Evolutionary conservation across 2,329 filamentous ascomycete genomes (phyloP).

Genomic region (Aschersonia sp.): DNA sequence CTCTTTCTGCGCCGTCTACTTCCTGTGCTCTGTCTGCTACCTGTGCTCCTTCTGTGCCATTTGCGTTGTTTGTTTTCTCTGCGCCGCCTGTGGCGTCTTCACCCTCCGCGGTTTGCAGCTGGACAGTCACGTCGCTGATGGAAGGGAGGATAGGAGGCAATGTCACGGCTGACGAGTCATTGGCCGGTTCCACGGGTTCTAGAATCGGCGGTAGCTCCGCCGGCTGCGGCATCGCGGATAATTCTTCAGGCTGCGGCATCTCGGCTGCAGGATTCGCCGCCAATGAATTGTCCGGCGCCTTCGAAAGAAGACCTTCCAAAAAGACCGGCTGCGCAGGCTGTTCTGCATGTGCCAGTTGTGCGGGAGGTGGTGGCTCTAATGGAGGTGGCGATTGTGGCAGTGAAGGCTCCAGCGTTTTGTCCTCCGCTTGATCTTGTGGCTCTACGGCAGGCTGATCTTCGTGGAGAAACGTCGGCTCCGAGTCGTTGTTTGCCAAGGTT

Average conservation of each 20-base stretch:
- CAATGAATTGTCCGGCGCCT: background rate
- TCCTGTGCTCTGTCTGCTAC: too few species aligned
- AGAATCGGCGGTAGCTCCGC: background rate
- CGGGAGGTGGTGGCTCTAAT: too few species aligned
- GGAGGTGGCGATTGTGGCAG: too few species aligned
- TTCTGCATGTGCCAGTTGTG: background rate
- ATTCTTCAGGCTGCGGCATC: background rate
- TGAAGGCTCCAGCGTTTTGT: too few species aligned
- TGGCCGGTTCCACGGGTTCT: background rate
- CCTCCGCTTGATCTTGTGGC: too few species aligned
- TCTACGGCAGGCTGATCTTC: too few species aligned
- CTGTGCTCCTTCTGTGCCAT: too few species aligned
- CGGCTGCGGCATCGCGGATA: background rate
- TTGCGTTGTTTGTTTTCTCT: too few species aligned
- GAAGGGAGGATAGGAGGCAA: background rate
- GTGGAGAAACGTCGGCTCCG: background rate
- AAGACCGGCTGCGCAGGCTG: background rate
- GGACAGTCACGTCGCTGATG: background rate
- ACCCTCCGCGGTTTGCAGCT: background rate
- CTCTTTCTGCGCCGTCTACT: too few species aligned
- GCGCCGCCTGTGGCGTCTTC: slow-evolving; percentile 4
- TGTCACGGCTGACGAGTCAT: background rate
- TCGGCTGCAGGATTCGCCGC: background rate
- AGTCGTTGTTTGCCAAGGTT: background rate
- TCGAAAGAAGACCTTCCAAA: background rate